Evolutionary conservation across 2,329 filamentous ascomycete genomes (phyloP).

Genomic region (Talaromyces rugulosus): DNA sequence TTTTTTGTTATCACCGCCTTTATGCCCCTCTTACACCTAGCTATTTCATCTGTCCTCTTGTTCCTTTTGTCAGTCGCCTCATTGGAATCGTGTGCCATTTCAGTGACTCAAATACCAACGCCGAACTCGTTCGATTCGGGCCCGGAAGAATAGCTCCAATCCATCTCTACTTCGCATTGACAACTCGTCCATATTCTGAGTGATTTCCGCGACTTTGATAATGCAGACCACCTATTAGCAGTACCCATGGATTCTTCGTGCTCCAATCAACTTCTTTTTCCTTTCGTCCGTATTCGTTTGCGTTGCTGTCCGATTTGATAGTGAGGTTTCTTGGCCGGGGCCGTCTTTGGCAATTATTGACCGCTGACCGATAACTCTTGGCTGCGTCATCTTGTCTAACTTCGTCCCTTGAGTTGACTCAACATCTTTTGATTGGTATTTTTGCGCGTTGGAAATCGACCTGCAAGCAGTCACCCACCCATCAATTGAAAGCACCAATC

Average conservation of each 20-base stretch:
- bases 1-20: background rate
- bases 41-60: background rate
- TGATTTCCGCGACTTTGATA: background rate
- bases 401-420: background rate
- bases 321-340: background rate
- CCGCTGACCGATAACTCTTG: background rate
- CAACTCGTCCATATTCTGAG: background rate
- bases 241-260: conserved; percentile 7
- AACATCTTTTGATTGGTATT: background rate
- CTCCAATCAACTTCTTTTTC: conserved; percentile 3
- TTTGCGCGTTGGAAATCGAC: background rate
- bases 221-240: background rate
- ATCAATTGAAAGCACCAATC: background rate
- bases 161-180: background rate
- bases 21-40: background rate
- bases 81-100: background rate
- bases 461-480: background rate
- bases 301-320: background rate
- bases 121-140: background rate
- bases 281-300: conserved; percentile 3
- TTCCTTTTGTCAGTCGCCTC: background rate
- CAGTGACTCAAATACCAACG: background rate
- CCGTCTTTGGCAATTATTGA: background rate
- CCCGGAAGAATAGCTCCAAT: background rate
- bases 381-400: background rate